Percentiles rank a stretch among this genome's conserved stretches.
Evolutionary conservation across 805 yeast genomes (phyloP).

Genomic region (Schwanniomyces pseudopolymorphus): DNA sequence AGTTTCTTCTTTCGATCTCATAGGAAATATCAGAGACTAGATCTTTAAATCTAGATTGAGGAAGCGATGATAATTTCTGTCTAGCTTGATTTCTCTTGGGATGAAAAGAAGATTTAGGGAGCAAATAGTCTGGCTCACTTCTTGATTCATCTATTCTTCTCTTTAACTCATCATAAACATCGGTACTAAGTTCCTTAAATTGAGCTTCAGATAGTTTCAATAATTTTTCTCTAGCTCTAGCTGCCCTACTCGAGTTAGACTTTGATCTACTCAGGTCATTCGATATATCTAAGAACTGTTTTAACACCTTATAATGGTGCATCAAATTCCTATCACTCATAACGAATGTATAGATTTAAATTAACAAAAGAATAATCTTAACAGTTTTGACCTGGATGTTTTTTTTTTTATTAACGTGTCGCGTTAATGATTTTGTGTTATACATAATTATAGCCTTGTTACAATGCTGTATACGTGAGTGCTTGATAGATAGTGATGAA

Average conservation of each 20-base stretch:
- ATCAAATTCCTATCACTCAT: conserved; percentile 37
- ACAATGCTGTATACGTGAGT: not conserved
- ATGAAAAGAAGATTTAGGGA: conserved; percentile 75
- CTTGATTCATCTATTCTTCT: conserved; percentile 68
- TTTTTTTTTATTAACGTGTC: conserved; percentile 1
- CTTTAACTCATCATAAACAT: conserved; percentile 88
- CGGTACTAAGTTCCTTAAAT: conserved; percentile 87
- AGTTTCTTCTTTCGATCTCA: conserved; percentile 79
- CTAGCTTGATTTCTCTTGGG: conserved; percentile 95
- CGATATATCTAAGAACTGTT: conserved; percentile 51
- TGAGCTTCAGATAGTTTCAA: conserved; percentile 78
- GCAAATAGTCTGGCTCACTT: conserved; percentile 59
- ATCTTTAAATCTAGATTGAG: conserved; percentile 81
- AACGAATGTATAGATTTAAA: not conserved
- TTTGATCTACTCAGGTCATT: conserved; percentile 42
- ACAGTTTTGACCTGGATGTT: not conserved
- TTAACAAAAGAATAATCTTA: not conserved
- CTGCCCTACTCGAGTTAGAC: conserved; percentile 58
- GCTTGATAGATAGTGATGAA: no score
- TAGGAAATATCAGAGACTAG: conserved; percentile 84
- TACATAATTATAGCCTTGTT: not conserved
- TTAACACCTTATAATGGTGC: conserved; percentile 49
- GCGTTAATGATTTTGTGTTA: conserved; percentile 1
- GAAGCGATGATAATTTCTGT: conserved; percentile 82
- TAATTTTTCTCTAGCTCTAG: conserved; percentile 82